Evolutionary conservation across 1,284 basidiomycete species (phyloP).

Genomic region (Wallemia mellicola): DNA sequence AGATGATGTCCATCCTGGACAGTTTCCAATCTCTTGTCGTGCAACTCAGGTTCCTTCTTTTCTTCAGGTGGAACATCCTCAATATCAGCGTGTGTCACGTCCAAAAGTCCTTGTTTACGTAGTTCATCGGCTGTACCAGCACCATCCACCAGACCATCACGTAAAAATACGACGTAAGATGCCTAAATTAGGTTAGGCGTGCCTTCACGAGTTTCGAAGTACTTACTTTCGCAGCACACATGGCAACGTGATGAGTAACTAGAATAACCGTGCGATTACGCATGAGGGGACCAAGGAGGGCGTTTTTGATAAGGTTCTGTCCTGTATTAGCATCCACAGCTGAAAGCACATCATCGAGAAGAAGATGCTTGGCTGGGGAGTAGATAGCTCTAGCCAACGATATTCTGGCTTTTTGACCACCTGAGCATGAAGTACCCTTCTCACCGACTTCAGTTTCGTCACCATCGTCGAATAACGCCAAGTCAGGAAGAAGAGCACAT

Average conservation of each 20-base stretch:
- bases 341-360: constrained; percentile 70
- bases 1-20: constrained; percentile 2
- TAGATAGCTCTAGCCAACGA: constrained; percentile 78
- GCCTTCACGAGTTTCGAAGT: no score
- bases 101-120: constrained; percentile 23
- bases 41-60: constrained; percentile 10
- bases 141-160: constrained; percentile 27
- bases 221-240: constrained; percentile 32
- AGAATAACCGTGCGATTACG: constrained; percentile 40
- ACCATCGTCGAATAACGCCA: constrained; percentile 44
- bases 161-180: constrained; percentile 33
- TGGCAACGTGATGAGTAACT: constrained; percentile 55
- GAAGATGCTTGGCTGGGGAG: constrained; percentile 50
- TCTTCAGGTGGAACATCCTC: constrained; percentile 23
- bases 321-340: constrained; percentile 74
- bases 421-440: constrained; percentile 34
- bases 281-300: constrained; percentile 31
- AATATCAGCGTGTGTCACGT: constrained; percentile 15
- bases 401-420: constrained; percentile 34
- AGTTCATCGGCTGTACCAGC: constrained; percentile 29
- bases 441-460: constrained; percentile 41
- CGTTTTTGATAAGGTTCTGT: constrained; percentile 30
- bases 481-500: constrained; percentile 43
- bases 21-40: constrained; percentile 8
- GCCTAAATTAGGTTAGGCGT: no score